Evolutionary conservation across 2,329 filamentous ascomycete species (phyloP), one percentile per base, ranked within the genome.

Genomic region (Colletotrichum simmondsii): DNA sequence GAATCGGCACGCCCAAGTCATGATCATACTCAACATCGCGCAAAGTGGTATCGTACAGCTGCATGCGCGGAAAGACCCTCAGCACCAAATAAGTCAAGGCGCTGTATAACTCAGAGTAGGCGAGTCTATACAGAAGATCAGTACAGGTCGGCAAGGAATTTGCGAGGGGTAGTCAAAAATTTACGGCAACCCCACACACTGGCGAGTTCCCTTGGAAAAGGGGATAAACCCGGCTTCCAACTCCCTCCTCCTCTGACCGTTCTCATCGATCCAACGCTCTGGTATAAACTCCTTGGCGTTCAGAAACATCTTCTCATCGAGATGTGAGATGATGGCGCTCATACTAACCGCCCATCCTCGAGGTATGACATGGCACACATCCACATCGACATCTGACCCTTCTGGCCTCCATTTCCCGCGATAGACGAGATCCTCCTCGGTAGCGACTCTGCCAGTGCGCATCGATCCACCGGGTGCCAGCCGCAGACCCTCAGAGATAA

Each of bases 61-160:
- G 66, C 77, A 79, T 75, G 16, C 74, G 70, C 5, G 78, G 79
- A 8, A 78, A 63, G 1, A 80, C 79, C 2, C 79, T 75, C 42
- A 81, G 64, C 8, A 76, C 71, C 37, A 81, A 58, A 1, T 78
- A 76, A 1, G 78, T 72, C 14, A 78, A n/a, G 1, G 71, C 58
- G 10, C 79, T 64, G 37, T 81, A 72, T 24, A 80, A 63, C 70
- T 81, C 80, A 62, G 78, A 79, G 12, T 77, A 60, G 1, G 77
- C 79, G 28, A 81, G 74, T 16, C 80, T 81, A 32, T 11, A 4
- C 14, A 16, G 24, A 22, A 5, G 2, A 6, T 54, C 60, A 66
- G 65, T 32, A 56, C 1, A 59, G 22, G 32, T 14, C 49, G 56
- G 37, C 11, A 4, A 65, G 10, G 11, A 19, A 42, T 19, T 10